Percentiles rank a stretch among this genome's conserved stretches.
phyloP scores from a whole-genome alignment of 2,329 filamentous ascomycete species.

The Epichloe baconii region DNA sequence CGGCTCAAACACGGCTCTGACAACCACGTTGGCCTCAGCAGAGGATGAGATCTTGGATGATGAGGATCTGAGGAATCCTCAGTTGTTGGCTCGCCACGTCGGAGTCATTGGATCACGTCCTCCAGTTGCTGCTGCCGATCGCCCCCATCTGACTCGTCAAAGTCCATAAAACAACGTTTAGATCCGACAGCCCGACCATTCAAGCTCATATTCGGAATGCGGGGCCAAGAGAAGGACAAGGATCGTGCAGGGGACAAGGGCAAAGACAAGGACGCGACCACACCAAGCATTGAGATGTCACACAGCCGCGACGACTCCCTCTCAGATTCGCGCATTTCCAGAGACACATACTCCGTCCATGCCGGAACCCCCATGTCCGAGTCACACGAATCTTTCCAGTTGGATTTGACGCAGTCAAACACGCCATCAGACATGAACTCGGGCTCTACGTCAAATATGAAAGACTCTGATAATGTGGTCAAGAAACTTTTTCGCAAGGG shows the following conservation, averaged over 20 bases:
- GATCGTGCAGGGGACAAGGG: constrained; percentile 23
- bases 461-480: constrained; percentile 44
- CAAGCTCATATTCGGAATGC: constrained; percentile 50
- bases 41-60: constrained; percentile 52
- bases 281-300: constrained; percentile 25
- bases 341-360: constrained; percentile 43
- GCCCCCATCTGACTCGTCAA: constrained; percentile 11
- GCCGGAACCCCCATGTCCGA: constrained; percentile 47
- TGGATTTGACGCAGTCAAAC: constrained; percentile 44
- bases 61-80: constrained; percentile 38
- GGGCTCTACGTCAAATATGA: constrained; percentile 25
- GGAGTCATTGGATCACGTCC: constrained; percentile 73
- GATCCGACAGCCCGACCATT: constrained; percentile 89
- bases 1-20: constrained; percentile 52
- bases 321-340: constrained; percentile 39
- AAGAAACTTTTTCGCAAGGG: constrained; percentile 52
- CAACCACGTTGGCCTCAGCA: constrained; percentile 48
- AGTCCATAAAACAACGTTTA: constrained; percentile 44
- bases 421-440: constrained; percentile 39
- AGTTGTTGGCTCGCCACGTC: constrained; percentile 43
- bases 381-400: constrained; percentile 42
- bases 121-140: constrained; percentile 15
- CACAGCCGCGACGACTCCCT: constrained; percentile 33
- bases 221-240: constrained; percentile 23
- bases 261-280: constrained; percentile 24